Evolutionary conservation across 441 rosid species (phyloP).

Genomic region (Lepidium campestre): DNA sequence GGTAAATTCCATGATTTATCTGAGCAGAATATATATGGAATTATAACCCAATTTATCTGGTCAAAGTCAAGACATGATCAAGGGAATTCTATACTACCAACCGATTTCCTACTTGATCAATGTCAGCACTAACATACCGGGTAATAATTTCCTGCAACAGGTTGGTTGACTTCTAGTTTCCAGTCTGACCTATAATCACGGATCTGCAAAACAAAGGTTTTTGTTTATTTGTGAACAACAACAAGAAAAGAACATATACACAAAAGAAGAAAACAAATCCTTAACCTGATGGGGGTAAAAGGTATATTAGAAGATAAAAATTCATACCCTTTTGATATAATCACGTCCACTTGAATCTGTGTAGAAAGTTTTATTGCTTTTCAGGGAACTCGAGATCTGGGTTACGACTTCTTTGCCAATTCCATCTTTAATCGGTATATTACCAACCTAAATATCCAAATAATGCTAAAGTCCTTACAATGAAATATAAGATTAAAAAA

Average conservation of each 20-base stretch:
- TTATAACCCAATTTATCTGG: background rate
- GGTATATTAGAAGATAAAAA: background rate
- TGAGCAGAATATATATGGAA: slow-evolving; percentile 25
- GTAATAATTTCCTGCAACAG: slow-evolving; percentile 94
- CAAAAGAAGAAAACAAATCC: background rate
- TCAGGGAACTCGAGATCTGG: slow-evolving; percentile 65
- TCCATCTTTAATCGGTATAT: slow-evolving; percentile 76
- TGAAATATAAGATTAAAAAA: slow-evolving; percentile 1
- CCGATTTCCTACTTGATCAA: background rate
- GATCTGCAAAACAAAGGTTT: slow-evolving; percentile 46
- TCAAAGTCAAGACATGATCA: slow-evolving; percentile 12
- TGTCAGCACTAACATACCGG: slow-evolving; percentile 54
- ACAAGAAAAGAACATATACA: background rate
- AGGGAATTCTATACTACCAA: background rate
- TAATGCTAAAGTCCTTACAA: slow-evolving; percentile 2
- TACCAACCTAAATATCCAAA: slow-evolving; percentile 65
- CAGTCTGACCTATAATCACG: slow-evolving; percentile 93
- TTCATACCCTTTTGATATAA: slow-evolving; percentile 79
- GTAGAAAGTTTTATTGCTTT: slow-evolving; percentile 76
- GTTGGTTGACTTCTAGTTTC: slow-evolving; percentile 92
- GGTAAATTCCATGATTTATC: slow-evolving; percentile 89
- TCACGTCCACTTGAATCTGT: slow-evolving; percentile 99
- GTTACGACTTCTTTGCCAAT: slow-evolving; percentile 87
- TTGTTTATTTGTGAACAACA: background rate
- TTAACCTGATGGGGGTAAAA: background rate